Conservation (phyloP, 2,329 filamentous ascomycete genomes). For the Colletotrichum eremochloae region DNA sequence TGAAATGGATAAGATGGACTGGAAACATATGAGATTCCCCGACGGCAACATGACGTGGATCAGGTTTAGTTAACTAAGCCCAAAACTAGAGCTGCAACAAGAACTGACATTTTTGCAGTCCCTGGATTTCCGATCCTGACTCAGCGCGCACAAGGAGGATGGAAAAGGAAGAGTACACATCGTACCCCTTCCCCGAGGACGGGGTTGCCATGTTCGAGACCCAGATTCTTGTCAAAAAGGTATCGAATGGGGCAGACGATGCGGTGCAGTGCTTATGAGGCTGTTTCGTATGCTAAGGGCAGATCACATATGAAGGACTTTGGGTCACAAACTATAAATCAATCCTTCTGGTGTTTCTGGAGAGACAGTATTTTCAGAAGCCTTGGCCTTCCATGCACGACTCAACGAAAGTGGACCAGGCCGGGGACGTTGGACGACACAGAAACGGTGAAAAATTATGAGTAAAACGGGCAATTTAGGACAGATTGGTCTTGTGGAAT, state of each 20-base stretch:
- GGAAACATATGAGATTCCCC: background rate
- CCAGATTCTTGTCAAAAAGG: constrained; percentile 3
- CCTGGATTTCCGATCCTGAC: background rate
- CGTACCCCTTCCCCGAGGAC: background rate
- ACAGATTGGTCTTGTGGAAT: background rate
- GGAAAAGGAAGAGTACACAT: background rate
- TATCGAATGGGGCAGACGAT: too few relatives aligned
- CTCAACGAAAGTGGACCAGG: background rate
- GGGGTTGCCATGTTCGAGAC: background rate
- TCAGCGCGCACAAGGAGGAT: constrained; percentile 10
- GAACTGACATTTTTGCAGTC: background rate
- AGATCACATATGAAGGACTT: background rate
- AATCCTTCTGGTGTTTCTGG: too few relatives aligned
- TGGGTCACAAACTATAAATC: background rate
- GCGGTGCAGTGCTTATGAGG: background rate
- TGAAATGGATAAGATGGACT: background rate
- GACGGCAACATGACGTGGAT: background rate
- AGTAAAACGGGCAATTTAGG: background rate
- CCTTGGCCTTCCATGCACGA: background rate
- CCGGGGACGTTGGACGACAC: background rate
- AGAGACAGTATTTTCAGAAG: background rate
- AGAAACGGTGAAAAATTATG: background rate
- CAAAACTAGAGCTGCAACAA: background rate
- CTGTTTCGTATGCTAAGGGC: background rate
- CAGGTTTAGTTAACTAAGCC: background rate